These are phyloP conservation scores for Speleostelium caveatum DNA, from an alignment of 78 protist genomes.

Conservation along the genomic window DNA sequence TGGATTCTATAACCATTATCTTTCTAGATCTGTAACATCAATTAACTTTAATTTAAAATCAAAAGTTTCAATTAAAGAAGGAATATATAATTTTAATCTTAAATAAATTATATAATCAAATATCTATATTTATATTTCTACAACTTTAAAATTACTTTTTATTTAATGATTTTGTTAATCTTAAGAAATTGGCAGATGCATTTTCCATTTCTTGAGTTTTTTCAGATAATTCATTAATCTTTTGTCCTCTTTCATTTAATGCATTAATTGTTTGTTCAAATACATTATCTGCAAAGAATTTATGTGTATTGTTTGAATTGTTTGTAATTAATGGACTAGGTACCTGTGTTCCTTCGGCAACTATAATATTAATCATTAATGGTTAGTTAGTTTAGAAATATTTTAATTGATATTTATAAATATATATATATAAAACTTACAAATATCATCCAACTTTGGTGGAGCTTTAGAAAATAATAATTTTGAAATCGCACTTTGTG, in stretches of 20 bases:
- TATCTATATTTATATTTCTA: no score
- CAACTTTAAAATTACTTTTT: no score
- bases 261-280: background rate
- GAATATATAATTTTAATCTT: no score
- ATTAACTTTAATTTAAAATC: no score
- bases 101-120: no score
- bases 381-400: no score
- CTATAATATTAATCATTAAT: no score
- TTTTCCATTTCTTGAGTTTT: conserved; percentile 8
- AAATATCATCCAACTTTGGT: background rate
- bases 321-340: conserved; percentile 12
- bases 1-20: no score
- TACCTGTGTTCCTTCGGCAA: background rate
- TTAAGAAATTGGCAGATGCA: background rate
- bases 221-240: background rate
- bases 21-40: no score
- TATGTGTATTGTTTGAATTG: background rate
- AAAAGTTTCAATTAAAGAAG: no score
- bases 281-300: background rate
- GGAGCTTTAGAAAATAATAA: conserved; percentile 35
- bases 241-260: conserved; percentile 35
- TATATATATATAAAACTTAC: no score
- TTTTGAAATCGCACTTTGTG: background rate
- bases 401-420: no score
- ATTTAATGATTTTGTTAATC: background rate